These are phyloP conservation scores for Curvularia lunata DNA, from an alignment of 2,329 filamentous ascomycete species.

Conservation along the genomic window DNA sequence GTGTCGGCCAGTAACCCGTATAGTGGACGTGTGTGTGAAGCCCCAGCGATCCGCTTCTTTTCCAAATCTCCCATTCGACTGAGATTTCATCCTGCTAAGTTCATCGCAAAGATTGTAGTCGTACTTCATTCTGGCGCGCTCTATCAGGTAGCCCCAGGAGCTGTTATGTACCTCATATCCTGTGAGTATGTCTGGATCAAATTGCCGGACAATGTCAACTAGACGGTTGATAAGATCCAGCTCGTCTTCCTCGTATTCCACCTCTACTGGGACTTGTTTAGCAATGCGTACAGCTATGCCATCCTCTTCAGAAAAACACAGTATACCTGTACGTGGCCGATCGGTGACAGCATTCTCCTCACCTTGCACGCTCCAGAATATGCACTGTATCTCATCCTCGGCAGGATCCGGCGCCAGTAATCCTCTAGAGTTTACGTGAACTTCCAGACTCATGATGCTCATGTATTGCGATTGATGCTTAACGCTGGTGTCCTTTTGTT, in stretches of 20 bases:
- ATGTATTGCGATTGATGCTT: slow-evolving; percentile 90
- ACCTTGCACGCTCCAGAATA: slow-evolving; percentile 89
- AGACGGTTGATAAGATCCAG: slow-evolving; percentile 84
- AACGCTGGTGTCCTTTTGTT: slow-evolving; percentile 73
- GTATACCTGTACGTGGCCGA: slow-evolving; percentile 69
- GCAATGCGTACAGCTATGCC: slow-evolving; percentile 66
- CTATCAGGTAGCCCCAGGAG: slow-evolving; percentile 95
- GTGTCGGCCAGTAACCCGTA: slow-evolving; percentile 90
- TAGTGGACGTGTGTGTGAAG: slow-evolving; percentile 90
- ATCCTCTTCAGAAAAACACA: slow-evolving; percentile 71
- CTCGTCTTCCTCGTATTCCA: slow-evolving; percentile 79
- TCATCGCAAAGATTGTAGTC: slow-evolving; percentile 92
- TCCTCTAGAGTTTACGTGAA: slow-evolving; percentile 87
- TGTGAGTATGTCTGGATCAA: slow-evolving; percentile 91
- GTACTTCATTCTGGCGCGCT: slow-evolving; percentile 83
- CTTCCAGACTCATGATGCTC: slow-evolving; percentile 93
- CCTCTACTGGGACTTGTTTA: slow-evolving; percentile 65
- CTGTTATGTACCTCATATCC: slow-evolving; percentile 93
- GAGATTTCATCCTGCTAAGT: slow-evolving; percentile 83
- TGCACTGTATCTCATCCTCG: slow-evolving; percentile 82
- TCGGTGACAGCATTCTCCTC: slow-evolving; percentile 68
- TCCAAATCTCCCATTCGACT: slow-evolving; percentile 82
- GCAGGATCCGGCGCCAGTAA: slow-evolving; percentile 86
- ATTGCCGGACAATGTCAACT: slow-evolving; percentile 80
- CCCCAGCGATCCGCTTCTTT: slow-evolving; percentile 91